These are phyloP conservation scores for Alternaria arborescens DNA, from an alignment of 2,329 filamentous ascomycete species.

Conservation along the genomic window DNA sequence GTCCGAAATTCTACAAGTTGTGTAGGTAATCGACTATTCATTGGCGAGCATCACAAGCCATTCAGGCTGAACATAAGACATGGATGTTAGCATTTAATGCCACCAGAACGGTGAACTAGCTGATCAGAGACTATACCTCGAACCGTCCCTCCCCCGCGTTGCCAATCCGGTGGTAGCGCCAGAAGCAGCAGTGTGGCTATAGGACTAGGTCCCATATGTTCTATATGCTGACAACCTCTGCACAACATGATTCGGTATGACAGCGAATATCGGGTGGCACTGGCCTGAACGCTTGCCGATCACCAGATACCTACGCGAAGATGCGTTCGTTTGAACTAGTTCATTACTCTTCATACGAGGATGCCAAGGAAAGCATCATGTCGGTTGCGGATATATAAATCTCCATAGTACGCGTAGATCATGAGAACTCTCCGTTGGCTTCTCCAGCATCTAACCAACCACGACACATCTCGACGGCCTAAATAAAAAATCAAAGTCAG, in stretches of 20 bases:
- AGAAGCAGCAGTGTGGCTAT: constrained; percentile 1
- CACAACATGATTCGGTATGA: background rate
- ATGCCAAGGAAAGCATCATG: constrained; percentile 21
- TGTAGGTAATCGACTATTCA: constrained; percentile 3
- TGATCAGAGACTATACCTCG: background rate
- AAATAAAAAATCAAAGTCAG: constrained; percentile 10
- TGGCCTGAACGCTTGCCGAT: constrained; percentile 4
- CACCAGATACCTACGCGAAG: background rate
- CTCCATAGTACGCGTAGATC: constrained; percentile 34
- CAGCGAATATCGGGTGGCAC: background rate
- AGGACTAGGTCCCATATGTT: background rate
- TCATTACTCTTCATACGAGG: constrained; percentile 2
- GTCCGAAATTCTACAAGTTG: background rate
- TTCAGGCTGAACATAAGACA: constrained; percentile 28
- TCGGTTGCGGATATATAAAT: constrained; percentile 35
- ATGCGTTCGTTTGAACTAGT: background rate
- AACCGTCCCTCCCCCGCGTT: constrained; percentile 7
- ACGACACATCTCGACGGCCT: constrained; percentile 77
- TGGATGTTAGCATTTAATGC: constrained; percentile 9
- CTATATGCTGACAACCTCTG: background rate
- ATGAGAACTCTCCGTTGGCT: constrained; percentile 44
- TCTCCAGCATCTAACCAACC: constrained; percentile 69
- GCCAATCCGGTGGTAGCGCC: background rate
- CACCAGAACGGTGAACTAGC: background rate
- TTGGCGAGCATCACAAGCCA: constrained; percentile 5